phyloP scores from a whole-genome alignment of 345 rosid genomes.

The Eutrema japonicum region DNA sequence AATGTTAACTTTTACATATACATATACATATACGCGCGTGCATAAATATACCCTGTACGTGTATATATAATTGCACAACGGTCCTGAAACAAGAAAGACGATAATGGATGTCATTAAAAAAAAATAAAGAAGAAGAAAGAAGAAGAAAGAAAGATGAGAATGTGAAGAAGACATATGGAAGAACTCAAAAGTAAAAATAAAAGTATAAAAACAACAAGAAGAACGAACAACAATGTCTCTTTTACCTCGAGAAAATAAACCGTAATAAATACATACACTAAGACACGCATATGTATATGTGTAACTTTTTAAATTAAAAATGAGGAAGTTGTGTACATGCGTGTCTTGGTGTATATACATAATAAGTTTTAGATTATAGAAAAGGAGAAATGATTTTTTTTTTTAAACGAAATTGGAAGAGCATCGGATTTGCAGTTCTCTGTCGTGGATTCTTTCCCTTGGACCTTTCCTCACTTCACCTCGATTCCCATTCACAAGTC shows the following conservation, averaged over 20 bases:
- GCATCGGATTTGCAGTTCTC: slow-evolving; percentile 61
- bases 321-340: slow-evolving; percentile 1
- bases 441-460: slow-evolving; percentile 54
- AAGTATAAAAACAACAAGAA: slow-evolving; percentile 48
- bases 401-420: slow-evolving; percentile 32
- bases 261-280: slow-evolving; percentile 30
- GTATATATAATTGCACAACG: slow-evolving; percentile 26
- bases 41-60: background rate
- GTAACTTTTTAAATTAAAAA: background rate
- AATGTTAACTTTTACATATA: background rate
- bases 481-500: slow-evolving; percentile 28
- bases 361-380: slow-evolving; percentile 7
- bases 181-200: slow-evolving; percentile 43
- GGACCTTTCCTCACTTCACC: slow-evolving; percentile 54
- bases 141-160: background rate
- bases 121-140: too few species aligned
- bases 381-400: background rate
- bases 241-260: slow-evolving; percentile 47
- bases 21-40: background rate
- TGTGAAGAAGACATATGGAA: slow-evolving; percentile 48
- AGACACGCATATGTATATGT: slow-evolving; percentile 25
- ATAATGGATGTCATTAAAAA: too few species aligned
- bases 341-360: slow-evolving; percentile 8
- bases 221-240: slow-evolving; percentile 53
- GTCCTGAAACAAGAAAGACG: slow-evolving; percentile 39